Evolutionary conservation across 2,329 filamentous ascomycete species (phyloP), one percentile per base, ranked within the genome.

Genomic region (Fusarium cicatricum): DNA sequence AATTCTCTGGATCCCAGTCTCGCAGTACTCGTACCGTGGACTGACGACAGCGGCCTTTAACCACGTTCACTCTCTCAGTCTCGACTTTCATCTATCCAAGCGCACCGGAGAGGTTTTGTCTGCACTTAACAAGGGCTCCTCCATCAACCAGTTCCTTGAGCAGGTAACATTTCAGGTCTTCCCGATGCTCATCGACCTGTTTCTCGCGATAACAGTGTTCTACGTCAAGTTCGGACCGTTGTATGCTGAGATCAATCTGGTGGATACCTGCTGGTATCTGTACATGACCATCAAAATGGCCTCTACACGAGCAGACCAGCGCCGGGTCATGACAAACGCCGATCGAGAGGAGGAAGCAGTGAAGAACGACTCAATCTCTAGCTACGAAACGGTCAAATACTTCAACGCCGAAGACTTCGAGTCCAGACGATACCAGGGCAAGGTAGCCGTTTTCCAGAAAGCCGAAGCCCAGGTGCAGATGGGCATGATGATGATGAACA

Each of bases 311-410:
- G 91, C 93, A 7, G 91, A 96, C 69, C 91, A 97, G 68, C 87
- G 95, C 67, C 86, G 95, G 57, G 86, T 94, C 70, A 97, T 97
- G 90, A 94, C 94, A 44, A 98, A 97, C 72, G 91, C 92, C 12
- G 92, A 95, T 65, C 85, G 95, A 60, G 92, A 97, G 76, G 92
- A 97, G 76, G 94, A 97, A 75, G 95, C 95, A 7, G 92, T 98
- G 66, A 98, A 98, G 77, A 98, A 97, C 72, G 95, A 99, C 74
- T 98, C 95, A 1, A 95, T 99, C 80, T 92, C 95, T 59, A 96
- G 92, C n/a, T 99, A 98, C 74, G 95, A 99, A 78, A 94, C 90
- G 2, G 91, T 94, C 71, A 95, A 94, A 72, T 94, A 94, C 70
- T 95, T 95, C 80, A 94, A 94, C 66, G 90, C 90, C 8, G 91